Evolutionary conservation across 1,284 basidiomycete genomes (phyloP).

Genomic region (Bjerkandera adusta): DNA sequence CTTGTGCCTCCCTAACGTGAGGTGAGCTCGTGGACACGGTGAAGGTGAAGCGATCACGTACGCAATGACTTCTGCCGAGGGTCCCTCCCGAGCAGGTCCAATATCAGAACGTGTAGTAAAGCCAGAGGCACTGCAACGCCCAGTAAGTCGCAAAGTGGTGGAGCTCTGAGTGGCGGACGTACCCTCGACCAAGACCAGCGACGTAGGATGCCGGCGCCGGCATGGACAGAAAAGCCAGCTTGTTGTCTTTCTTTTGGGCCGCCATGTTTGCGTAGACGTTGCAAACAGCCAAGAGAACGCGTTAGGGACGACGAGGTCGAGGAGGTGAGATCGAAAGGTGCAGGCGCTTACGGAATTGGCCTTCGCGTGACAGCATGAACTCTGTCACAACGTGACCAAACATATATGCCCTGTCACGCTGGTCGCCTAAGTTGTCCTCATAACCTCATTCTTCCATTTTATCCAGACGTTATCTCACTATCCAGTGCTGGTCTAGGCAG

Average conservation of each 20-base stretch:
- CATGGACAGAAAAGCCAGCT: slow-evolving; percentile 81
- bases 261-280: no score
- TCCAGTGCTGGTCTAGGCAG: no score
- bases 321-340: no score
- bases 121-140: slow-evolving; percentile 76
- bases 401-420: no score
- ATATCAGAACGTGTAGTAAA: slow-evolving; percentile 99
- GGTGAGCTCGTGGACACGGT: slow-evolving; percentile 4
- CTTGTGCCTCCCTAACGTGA: slow-evolving; percentile 70
- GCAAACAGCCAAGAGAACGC: no score
- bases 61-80: slow-evolving; percentile 87
- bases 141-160: neutral
- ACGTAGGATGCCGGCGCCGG: slow-evolving; percentile 93
- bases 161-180: slow-evolving; percentile 24
- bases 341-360: no score
- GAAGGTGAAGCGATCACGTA: slow-evolving; percentile 36
- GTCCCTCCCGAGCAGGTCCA: slow-evolving; percentile 94
- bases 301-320: no score
- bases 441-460: no score
- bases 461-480: no score
- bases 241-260: slow-evolving; percentile 61
- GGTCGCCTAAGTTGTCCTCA: no score
- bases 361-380: no score
- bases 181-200: slow-evolving; percentile 95
- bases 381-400: no score